Evolutionary conservation across 352 stramenopile species (phyloP), one percentile per base, ranked within the genome.

Genomic region (Pythium dissotocum): DNA sequence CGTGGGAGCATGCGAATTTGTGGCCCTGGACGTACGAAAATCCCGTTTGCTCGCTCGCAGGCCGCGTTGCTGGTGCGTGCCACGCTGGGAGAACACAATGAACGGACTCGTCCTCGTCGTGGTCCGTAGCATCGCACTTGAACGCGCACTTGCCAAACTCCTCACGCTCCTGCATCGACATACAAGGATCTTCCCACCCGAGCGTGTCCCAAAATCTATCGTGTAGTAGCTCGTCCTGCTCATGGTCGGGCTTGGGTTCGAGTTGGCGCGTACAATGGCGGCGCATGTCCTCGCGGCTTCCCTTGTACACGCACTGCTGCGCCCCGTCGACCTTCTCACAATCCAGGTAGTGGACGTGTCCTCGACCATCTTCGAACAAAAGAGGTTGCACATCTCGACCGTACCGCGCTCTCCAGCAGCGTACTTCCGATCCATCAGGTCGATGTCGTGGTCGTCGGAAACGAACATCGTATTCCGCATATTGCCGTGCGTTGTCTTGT

Each of bases 331-430:
- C 46, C 48, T 91, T 77, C 0, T 89, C 76, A 42, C 87, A 95
- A 4, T 83, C 68, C 18, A 95, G 42, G 40, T 90, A 95, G 62
- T 93, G 85, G 3, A 93, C 82, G 36, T 95, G 85, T 6, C 76
- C 75, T 16, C 82, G 85, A 52, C 87, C 82, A 90, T 93, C 63
- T 92, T 91, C 8, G 83, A 85, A 66, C 82, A 95, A 63, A 84
- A 93, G 26, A 93, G 57, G 35, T 88, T 91, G 61, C 84, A 94
- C 83, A 93, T 93, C 57, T 94, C 87, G 4, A 84, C 84, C 7
- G 77, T 87, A 13, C 87, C 87, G 9, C 64, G 57, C 63, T 95
- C 87, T 0, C 87, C 85, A 21, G 77, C 73, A 16, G 72, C 69
- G 63, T 93, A 95, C 73, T 93, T 89, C 40, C 85, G 82, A 49